These are phyloP conservation scores for Chalciporus sphaerocephalus DNA, from an alignment of 768 basidiomycete species.

Conservation along the genomic window DNA sequence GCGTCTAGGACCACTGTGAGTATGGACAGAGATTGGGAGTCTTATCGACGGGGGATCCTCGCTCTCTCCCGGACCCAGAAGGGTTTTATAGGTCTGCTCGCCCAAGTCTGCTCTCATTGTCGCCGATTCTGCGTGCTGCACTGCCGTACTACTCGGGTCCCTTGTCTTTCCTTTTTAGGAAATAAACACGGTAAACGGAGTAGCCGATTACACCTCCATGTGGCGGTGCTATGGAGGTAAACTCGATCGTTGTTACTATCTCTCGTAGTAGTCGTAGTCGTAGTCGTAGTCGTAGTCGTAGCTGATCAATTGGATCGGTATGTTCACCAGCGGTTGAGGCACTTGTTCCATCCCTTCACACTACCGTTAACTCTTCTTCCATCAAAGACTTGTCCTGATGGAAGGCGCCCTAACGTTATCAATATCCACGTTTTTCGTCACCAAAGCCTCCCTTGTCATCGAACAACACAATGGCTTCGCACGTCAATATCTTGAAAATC, in stretches of 20 bases:
- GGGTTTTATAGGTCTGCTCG: conserved; percentile 11
- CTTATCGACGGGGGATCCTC: conserved; percentile 4
- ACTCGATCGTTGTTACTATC: too few species aligned
- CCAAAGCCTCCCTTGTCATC: background rate
- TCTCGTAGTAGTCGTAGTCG: too few species aligned
- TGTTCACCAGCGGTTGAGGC: background rate
- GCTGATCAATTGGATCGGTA: too few species aligned
- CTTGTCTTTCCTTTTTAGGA: conserved; percentile 2
- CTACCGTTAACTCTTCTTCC: background rate
- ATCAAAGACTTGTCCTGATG: background rate
- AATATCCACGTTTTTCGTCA: conserved; percentile 5
- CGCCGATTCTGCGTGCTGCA: background rate
- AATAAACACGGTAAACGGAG: conserved; percentile 3
- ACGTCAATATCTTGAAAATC: too few species aligned
- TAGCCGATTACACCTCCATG: background rate
- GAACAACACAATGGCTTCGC: background rate
- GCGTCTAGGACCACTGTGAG: background rate
- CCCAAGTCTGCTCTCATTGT: too few species aligned
- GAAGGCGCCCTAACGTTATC: background rate
- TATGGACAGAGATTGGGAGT: background rate
- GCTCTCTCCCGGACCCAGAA: background rate
- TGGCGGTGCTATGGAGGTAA: background rate
- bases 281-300: too few species aligned
- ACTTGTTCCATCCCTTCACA: background rate
- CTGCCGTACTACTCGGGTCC: conserved; percentile 10